Base-by-base conservation (phyloP, 169 alveolate species). In the Plasmodium adleri region DNA sequence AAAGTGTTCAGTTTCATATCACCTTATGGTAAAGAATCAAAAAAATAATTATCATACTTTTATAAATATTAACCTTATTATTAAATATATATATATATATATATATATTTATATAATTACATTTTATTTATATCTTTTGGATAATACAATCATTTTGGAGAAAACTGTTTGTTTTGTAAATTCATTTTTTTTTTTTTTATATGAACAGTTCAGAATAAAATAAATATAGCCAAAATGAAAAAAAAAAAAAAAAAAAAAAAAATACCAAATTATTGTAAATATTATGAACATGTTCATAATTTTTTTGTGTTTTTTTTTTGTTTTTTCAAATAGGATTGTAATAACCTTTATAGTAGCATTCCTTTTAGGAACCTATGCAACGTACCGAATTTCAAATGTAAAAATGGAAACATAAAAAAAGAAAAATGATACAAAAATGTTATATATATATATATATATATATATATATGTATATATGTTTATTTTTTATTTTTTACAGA, bases 331-430 rank as follows among this genome's bases (percentile, higher is more conserved):
- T 60, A 80, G 90, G 90, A 80, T 68, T n/a, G 58, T 50, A 58
- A 7, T 80, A 59, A 56, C 83, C 26, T 28, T 67, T 12, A 56
- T 80, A 26, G 28, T 50, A 47, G 83, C 83, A 24, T 80, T 80
- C 43, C 45, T 67, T 72, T 59, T 70, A 10, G 90, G 90, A 24
- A 63, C 58, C 39, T 80, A 80, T 72, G 90, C 85, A 24, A 66
- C 72, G 26, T 68, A 68, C 54, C 74, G 58, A 54, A 58, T 80
- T 24, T 13, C 78, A 24, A 39, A 66, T 50, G 90, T 80, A 68
- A 43, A 72, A 60, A 68, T 39, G 17, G 47, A 39, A 59, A 22
- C 59, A n/a, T 43, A 49, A 70, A 20, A 54, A 72, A 32, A 24
- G 39, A 4, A n/a, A 12, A 9, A 54, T 52, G 15, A 9, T 43